Conservation (phyloP, 306 rosid genomes). For the Hylodesmum podocarpum region DNA sequence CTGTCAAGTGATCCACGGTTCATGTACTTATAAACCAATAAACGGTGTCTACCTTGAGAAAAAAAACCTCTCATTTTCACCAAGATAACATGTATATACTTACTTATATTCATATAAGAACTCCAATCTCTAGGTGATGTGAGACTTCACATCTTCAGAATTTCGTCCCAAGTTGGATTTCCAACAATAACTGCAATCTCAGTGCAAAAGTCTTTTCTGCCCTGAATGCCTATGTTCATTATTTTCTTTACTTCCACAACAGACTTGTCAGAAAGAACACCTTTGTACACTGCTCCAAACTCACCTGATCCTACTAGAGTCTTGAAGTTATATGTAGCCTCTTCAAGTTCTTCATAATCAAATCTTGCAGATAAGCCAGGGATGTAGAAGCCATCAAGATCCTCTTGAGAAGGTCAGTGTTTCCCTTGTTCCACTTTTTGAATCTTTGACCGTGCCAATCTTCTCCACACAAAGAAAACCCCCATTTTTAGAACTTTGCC, state of each 20-base stretch:
- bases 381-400: conserved; percentile 66
- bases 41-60: conserved; percentile 73
- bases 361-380: conserved; percentile 93
- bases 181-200: conserved; percentile 96
- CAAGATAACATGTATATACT: conserved; percentile 74
- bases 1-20: conserved; percentile 84
- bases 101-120: no score
- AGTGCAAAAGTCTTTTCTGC: conserved; percentile 84
- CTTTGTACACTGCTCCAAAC: conserved; percentile 83
- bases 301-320: conserved; percentile 85
- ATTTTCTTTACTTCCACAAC: conserved; percentile 89
- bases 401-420: conserved; percentile 54
- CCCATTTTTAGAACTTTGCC: conserved; percentile 12
- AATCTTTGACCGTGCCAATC: conserved; percentile 34
- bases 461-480: conserved; percentile 58
- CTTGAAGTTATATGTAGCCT: conserved; percentile 74
- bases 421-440: conserved; percentile 49
- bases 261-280: conserved; percentile 63
- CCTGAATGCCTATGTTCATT: conserved; percentile 69
- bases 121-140: no score
- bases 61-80: conserved; percentile 84
- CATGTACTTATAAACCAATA: conserved; percentile 88
- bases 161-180: no score
- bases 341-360: conserved; percentile 65
- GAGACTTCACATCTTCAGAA: no score